phyloP scores from a whole-genome alignment of 176 grass and related monocot species.

The Carex kokanica region DNA sequence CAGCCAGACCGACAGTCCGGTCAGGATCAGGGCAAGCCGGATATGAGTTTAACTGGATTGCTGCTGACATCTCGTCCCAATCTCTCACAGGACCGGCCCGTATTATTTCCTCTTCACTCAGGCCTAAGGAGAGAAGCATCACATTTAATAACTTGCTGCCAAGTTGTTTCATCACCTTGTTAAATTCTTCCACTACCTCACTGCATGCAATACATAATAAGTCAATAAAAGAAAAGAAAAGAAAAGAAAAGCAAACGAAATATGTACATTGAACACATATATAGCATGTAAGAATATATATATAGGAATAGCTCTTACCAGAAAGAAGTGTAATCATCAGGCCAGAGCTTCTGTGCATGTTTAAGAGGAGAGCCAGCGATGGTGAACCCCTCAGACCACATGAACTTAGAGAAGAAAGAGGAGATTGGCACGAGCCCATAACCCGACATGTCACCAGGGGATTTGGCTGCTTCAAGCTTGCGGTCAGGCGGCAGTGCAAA shows the following conservation, averaged over 20 bases:
- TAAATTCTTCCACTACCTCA: constrained; percentile 86
- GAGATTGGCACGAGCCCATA: constrained; percentile 92
- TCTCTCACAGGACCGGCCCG: constrained; percentile 31
- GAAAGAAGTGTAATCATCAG: constrained; percentile 63
- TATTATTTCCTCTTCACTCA: constrained; percentile 45
- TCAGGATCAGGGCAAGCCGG: constrained; percentile 84
- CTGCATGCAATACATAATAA: constrained; percentile 35
- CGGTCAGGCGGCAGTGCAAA: constrained; percentile 67
- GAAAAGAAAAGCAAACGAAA: not conserved
- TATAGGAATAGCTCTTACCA: constrained; percentile 40
- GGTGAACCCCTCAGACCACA: constrained; percentile 99
- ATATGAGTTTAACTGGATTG: constrained; percentile 47
- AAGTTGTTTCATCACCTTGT: constrained; percentile 57
- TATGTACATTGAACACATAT: not conserved
- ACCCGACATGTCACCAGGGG: constrained; percentile 53
- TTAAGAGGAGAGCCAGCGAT: constrained; percentile 58
- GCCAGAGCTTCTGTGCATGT: constrained; percentile 87
- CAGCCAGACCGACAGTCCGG: constrained; percentile 73
- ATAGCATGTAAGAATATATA: not conserved
- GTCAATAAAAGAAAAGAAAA: not conserved
- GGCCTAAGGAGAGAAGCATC: constrained; percentile 63
- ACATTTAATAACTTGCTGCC: constrained; percentile 48
- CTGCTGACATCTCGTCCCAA: constrained; percentile 38
- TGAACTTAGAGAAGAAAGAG: constrained; percentile 96
- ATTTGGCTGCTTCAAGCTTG: constrained; percentile 63